Percentiles rank a stretch among this genome's conserved stretches.
Conservation (phyloP, 2,329 filamentous ascomycete species). For the Aureobasidium sp. region DNA sequence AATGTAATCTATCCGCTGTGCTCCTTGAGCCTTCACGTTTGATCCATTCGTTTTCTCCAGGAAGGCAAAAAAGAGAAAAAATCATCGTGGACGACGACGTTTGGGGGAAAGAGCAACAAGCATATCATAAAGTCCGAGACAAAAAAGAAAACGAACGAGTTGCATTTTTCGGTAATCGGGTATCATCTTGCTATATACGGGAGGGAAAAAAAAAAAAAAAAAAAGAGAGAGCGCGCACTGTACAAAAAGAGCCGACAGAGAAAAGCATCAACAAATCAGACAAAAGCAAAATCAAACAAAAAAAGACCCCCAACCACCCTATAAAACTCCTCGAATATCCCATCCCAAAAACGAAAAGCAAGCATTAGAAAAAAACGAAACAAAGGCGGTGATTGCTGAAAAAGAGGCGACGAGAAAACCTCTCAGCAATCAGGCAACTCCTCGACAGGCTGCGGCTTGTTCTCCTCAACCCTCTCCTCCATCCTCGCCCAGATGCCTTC, state of each 20-base stretch:
- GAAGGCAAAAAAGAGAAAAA: no score
- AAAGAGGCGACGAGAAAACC: background rate
- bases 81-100: no score
- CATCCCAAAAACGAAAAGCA: no score
- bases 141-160: background rate
- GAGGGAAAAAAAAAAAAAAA: background rate
- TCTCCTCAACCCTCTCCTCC: constrained; percentile 3
- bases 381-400: background rate
- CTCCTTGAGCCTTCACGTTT: no score
- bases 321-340: no score
- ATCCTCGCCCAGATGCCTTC: constrained; percentile 5
- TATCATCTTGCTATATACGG: background rate
- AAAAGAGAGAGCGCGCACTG: no score
- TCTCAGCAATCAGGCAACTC: constrained; percentile 2
- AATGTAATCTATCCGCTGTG: no score
- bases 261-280: background rate
- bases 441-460: background rate
- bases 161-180: background rate
- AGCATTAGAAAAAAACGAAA: no score
- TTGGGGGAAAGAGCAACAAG: no score
- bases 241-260: no score
- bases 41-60: no score
- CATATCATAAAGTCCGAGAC: background rate
- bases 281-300: background rate
- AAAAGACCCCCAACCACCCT: no score